Conservation (phyloP, 345 rosid genomes). For the Corymbia maculata region DNA sequence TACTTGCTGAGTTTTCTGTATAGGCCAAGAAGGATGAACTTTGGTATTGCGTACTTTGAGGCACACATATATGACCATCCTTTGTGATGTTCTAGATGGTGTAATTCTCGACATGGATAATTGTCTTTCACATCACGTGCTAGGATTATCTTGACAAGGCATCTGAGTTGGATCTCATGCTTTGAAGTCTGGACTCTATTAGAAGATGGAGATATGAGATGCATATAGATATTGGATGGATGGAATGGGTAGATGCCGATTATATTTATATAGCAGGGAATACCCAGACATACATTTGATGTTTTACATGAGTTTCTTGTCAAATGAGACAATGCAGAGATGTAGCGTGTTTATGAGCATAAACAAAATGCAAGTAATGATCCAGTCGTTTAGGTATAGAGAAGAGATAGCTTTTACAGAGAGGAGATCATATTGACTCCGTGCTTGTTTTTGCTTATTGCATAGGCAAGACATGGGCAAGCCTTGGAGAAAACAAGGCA, state of each 20-base stretch:
- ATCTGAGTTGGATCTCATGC: neutral
- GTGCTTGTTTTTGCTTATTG: neutral
- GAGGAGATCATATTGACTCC: neutral
- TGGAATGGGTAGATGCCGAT: neutral
- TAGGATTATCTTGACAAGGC: neutral
- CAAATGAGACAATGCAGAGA: neutral
- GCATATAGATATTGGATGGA: neutral
- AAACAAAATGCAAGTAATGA: neutral
- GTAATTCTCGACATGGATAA: neutral
- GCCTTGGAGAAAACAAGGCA: neutral
- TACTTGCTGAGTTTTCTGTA: neutral
- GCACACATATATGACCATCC: neutral
- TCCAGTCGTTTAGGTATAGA: neutral
- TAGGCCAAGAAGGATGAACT: neutral
- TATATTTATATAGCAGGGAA: neutral
- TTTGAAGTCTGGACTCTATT: neutral
- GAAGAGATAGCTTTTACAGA: neutral
- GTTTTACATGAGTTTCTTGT: neutral
- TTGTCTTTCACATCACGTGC: neutral
- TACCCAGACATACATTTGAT: neutral
- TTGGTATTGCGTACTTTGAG: neutral
- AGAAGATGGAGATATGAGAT: neutral
- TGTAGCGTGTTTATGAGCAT: neutral
- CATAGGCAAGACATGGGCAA: neutral
- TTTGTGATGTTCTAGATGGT: neutral